phyloP scores from a whole-genome alignment of 176 grass and related monocot species.

The Saccharum spontaneum region DNA sequence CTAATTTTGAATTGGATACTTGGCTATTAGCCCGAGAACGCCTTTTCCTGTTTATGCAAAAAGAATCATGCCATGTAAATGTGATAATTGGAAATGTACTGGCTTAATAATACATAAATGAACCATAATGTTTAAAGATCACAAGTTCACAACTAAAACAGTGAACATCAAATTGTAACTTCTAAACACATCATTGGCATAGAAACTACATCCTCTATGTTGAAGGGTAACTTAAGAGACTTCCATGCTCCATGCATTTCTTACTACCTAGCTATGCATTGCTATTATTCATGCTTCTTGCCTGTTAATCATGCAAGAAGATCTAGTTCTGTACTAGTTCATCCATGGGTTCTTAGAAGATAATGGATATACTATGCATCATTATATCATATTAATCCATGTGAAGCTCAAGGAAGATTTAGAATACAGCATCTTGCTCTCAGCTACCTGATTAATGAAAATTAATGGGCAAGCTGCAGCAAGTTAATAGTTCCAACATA shows the following conservation, averaged over 20 bases:
- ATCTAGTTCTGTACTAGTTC: background rate
- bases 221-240: background rate
- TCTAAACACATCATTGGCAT: slow-evolving; percentile 13
- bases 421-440: background rate
- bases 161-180: background rate
- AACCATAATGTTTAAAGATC: background rate
- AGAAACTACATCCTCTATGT: slow-evolving; percentile 1
- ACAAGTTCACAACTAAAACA: background rate
- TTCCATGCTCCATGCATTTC: background rate
- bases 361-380: background rate
- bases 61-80: slow-evolving; percentile 12
- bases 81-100: background rate
- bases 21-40: slow-evolving; percentile 40
- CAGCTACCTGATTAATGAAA: background rate
- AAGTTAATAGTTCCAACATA: background rate
- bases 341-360: background rate
- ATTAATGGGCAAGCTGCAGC: background rate
- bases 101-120: background rate
- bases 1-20: slow-evolving; percentile 36
- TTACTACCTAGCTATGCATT: background rate
- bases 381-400: background rate
- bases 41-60: slow-evolving; percentile 60
- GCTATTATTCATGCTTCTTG: background rate
- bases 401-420: background rate
- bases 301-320: background rate